Evolutionary conservation across 2,329 filamentous ascomycete genomes (phyloP), one percentile per base, ranked within the genome.

Genomic region (Colletotrichum tropicicola): DNA sequence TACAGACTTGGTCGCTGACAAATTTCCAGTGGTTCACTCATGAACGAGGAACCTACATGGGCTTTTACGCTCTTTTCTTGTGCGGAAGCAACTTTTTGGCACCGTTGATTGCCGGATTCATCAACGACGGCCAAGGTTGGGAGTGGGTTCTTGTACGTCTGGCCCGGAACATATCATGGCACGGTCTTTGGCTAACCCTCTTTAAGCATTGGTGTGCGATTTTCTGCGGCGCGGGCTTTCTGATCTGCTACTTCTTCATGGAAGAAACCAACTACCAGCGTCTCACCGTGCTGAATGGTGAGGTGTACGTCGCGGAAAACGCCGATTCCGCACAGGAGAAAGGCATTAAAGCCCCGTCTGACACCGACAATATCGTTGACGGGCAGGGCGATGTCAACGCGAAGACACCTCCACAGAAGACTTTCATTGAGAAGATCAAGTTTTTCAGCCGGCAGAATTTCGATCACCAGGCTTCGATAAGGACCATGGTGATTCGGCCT

Each of bases 251-350:
- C 73, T 76, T 87, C 51, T 78, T 87, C 55, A 84, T 86, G 54
- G 85, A 87, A 68, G 85, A 88, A 71, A 85, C 84, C 3, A 78
- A 79, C 27, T 87, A 86, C 67, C 72, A 79, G 39, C 69, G 53
- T 30, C 59, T 71, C 5, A 77, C 75, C 6, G 56, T 74, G 6
- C 15, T 55, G 52, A 30, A 44, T 32, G 52, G 17, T 10, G 52
- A 55, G 17, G 17, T 49, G 5, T 39, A 25, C 9, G 0, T 44
- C n/a, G 44, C 19, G 5, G 30, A 39, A 1, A 8, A 4, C 5
- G 8, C 25, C 1, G 37, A 28, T 3, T 13, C 52, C 1, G 32
- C 39, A 1, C 6, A 28, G 12, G 52, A 55, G 5, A 55, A 55
- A 2, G 52, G 52, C 10, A 13, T 13, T 12, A 25, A 44, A 13